A percentile compares a stretch with the other conserved stretches of the same genome.
phyloP scores from a whole-genome alignment of 345 rosid species.

The Psidium guajava region DNA sequence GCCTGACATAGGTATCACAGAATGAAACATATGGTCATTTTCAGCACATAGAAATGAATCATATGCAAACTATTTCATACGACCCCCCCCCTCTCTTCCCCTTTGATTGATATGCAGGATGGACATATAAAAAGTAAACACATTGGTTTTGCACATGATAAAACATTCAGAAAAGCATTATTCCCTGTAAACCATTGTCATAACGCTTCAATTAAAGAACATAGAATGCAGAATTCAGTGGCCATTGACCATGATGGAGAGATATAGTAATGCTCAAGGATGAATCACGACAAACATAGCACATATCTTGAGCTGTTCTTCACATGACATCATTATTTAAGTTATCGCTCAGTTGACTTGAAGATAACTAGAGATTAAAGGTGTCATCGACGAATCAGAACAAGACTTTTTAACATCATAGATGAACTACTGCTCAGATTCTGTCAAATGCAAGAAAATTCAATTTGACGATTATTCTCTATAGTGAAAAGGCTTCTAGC shows the following conservation, averaged over 20 bases:
- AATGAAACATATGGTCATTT: background rate
- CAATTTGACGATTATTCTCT: background rate
- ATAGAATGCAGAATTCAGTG: background rate
- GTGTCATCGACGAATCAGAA: background rate
- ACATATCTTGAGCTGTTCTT: background rate
- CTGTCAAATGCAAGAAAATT: background rate
- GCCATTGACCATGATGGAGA: background rate
- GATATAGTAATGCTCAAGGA: background rate
- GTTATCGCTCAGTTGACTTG: background rate
- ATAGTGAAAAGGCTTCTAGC: background rate
- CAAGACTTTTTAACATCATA: background rate
- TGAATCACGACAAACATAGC: background rate
- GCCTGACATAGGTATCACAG: conserved; percentile 26
- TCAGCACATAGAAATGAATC: background rate
- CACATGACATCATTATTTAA: background rate
- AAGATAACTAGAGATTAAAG: background rate
- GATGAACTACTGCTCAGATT: background rate
- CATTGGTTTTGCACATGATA: background rate
- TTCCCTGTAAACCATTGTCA: background rate
- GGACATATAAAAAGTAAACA: background rate
- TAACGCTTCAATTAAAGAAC: background rate
- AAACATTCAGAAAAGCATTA: background rate
- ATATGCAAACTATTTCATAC: background rate
- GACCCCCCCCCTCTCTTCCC: background rate
- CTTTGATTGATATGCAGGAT: background rate